Evolutionary conservation across 148 eudicot species (phyloP), one percentile per base, ranked within the genome.

Genomic region (Spergularia marina): DNA sequence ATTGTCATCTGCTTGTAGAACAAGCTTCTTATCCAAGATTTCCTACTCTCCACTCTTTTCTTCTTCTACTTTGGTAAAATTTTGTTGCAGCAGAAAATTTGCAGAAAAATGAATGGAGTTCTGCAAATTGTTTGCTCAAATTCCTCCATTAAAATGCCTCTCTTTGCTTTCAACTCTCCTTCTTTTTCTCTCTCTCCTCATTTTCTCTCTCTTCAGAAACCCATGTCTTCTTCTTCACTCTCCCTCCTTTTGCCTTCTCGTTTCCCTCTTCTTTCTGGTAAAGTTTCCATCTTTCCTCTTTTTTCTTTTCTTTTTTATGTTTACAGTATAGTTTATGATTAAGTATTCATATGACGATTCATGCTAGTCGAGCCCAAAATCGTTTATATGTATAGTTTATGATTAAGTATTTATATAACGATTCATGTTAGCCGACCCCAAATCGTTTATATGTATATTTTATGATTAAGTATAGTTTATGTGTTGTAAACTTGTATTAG

Each of bases 201-300:
- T 12, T 72, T 72, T 78, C 59, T 68, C 41, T 61, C 81, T 72
- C 60, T 75, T 80, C 55, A 74, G 8, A 79, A 73, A 51, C 73
- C 74, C 71, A 16, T 71, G 15, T 74, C 36, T 20, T 34, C 78
- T 69, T 73, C 60, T 58, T 72, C 73, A 52, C 20, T 78, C 18
- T 21, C 59, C 41, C 63, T 78, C n/a, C 73, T 70, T 34, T 30
- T 61, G 10, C 69, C 77, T 47, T 66, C 65, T 77, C 84, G 70
- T n/a, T 78, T 53, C 23, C 56, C 81, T 34, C 69, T 70, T 68
- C 51, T 82, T 78, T 71, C 72, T 62, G 87, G 87, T 87, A 71
- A 79, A 62, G 74, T 78, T 18, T n/a, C 10, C 21, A 59, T 63
- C 74, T 71, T 60, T 77, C 30, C 51, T 25, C 3, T 13, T 77